Evolutionary conservation across 371 early-diverging fungal species (phyloP).

Genomic region (Circinella minor): DNA sequence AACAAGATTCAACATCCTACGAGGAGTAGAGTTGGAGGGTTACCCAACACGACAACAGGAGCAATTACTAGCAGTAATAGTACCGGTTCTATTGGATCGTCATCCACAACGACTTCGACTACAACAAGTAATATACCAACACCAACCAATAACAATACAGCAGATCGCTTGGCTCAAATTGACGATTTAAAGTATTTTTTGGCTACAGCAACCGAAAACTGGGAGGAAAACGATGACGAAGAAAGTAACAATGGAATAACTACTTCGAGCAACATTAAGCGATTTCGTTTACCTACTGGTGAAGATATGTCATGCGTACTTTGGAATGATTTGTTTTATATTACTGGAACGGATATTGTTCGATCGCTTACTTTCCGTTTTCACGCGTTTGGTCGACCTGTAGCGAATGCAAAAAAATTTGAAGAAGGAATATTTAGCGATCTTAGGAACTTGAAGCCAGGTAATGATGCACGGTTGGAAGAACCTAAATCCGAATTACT

Average conservation of each 20-base stretch:
- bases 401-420: conserved; percentile 96
- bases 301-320: conserved; percentile 90
- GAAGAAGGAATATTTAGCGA: conserved; percentile 99
- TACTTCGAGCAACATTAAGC: conserved; percentile 44
- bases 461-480: conserved; percentile 96
- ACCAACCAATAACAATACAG: conserved; percentile 32
- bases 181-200: conserved; percentile 65
- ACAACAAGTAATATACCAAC: conserved; percentile 18
- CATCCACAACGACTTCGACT: background rate
- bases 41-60: background rate
- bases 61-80: background rate
- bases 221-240: conserved; percentile 41
- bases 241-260: too few species aligned
- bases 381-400: conserved; percentile 89
- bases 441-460: conserved; percentile 97
- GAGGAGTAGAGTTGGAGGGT: background rate
- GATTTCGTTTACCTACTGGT: conserved; percentile 81
- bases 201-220: conserved; percentile 62
- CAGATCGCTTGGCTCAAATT: conserved; percentile 44
- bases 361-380: conserved; percentile 95
- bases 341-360: conserved; percentile 99
- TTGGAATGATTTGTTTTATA: conserved; percentile 90
- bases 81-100: background rate
- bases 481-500: conserved; percentile 96
- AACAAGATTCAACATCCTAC: background rate